These are phyloP conservation scores for Suillus ampliporus DNA, from an alignment of 768 basidiomycete genomes.

Conservation along the genomic window DNA sequence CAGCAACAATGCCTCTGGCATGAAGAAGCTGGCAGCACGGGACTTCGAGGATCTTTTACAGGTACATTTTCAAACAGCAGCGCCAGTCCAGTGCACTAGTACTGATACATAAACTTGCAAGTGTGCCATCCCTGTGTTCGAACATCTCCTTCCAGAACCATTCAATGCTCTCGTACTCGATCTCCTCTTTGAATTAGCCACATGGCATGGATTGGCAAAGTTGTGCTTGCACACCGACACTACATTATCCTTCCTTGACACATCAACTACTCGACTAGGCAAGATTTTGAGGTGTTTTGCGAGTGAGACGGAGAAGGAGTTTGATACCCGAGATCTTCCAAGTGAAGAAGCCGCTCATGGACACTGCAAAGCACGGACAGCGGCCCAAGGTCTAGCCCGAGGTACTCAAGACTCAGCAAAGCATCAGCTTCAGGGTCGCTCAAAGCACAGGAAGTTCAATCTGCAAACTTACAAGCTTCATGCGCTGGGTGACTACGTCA, in stretches of 20 bases:
- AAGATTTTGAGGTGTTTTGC: slow-evolving; percentile 28
- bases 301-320: slow-evolving; percentile 23
- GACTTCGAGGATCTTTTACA: slow-evolving; percentile 46
- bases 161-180: slow-evolving; percentile 20
- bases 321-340: slow-evolving; percentile 38
- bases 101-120: background rate
- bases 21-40: slow-evolving; percentile 41
- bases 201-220: slow-evolving; percentile 26
- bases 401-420: too few species aligned
- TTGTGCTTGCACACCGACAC: slow-evolving; percentile 22
- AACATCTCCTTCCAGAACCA: slow-evolving; percentile 17
- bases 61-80: slow-evolving; percentile 5
- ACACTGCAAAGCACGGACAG: slow-evolving; percentile 10
- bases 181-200: slow-evolving; percentile 20
- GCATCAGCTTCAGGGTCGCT: too few species aligned
- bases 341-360: slow-evolving; percentile 34
- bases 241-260: slow-evolving; percentile 17
- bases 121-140: slow-evolving; percentile 22
- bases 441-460: slow-evolving; percentile 8
- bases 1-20: slow-evolving; percentile 34
- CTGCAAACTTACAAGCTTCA: slow-evolving; percentile 40
- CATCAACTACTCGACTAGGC: slow-evolving; percentile 30
- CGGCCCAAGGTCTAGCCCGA: background rate
- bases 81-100: too few species aligned
- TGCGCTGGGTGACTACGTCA: slow-evolving; percentile 39